Evolutionary conservation across 345 rosid species (phyloP), one percentile per base, ranked within the genome.

Genomic region (Acer yangbiense): DNA sequence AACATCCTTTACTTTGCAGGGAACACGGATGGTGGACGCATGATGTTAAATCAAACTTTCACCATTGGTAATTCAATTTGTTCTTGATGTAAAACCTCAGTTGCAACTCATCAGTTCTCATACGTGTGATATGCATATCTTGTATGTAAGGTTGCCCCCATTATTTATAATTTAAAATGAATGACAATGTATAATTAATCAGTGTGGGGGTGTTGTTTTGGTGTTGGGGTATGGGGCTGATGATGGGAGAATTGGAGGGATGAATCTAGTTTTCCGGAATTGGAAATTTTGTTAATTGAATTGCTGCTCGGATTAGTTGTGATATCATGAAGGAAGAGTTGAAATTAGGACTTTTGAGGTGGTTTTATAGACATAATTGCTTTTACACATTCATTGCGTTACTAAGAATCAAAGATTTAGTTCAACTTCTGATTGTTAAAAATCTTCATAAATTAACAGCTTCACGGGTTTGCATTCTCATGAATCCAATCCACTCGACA

Each of bases 1-100:
- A 55, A 10, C 11, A 16, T 44, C 9, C 13, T 16, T 8, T 32
- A 72, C 16, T 65, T 77, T 78, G 66, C 85, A 93, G 97, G 99
- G 78, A 95, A 93, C 87, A 88, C 85, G 72, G 94, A 87, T 52
- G 78, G 71, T 73, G 99, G 96, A 21, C 86, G 77, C 65, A 95
- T 95, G 98, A 77, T 85, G 39, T 82, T 93, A 85, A 95, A 95
- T 83, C 99, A 95, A 84, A 95, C 99, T 76, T 95, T 95, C 88
- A 93, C 99, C 9, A 90, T 90, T 1, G 97, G 94, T 92, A 90
- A 73, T 32, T 29, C 27, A 46, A 61, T 54, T 29, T 65, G 44
- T 18, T 50, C 17, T 43, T 65, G 23, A 32, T 41, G 55, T 48
- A 50, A 70, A 43, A 27, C 21, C 39, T 80, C 68, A 16, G 18